A percentile compares a stretch with the other conserved stretches of the same genome.
phyloP scores from a whole-genome alignment of 2,329 filamentous ascomycete species.

The Alternaria arbusti region DNA sequence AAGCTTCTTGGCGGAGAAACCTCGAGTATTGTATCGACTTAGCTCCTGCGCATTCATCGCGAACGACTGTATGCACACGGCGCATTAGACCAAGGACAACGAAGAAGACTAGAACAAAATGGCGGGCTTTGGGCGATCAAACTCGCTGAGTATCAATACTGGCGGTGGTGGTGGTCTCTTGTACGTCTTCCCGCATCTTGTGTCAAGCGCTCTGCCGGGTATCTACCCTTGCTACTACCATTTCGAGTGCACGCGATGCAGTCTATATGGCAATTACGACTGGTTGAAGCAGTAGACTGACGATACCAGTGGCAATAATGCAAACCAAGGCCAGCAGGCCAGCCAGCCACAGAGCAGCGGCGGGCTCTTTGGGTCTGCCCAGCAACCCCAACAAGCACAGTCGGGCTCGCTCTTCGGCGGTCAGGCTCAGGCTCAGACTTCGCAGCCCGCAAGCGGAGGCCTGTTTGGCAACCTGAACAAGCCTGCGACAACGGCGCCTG shows the following conservation, averaged over 20 bases:
- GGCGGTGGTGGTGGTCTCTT: conserved; percentile 52
- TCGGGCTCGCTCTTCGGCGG: conserved; percentile 34
- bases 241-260: not conserved
- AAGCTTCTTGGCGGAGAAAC: no score
- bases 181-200: conserved; percentile 43
- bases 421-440: conserved; percentile 13
- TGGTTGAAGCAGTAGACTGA: conserved; percentile 23
- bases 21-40: no score
- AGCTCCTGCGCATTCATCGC: not conserved
- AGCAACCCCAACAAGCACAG: conserved; percentile 33
- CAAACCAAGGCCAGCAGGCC: conserved; percentile 34
- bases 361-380: conserved; percentile 35
- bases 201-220: not conserved
- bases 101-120: conserved; percentile 23
- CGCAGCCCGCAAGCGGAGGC: conserved; percentile 36
- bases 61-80: not conserved
- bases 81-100: not conserved
- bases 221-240: not conserved
- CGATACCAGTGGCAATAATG: conserved; percentile 38
- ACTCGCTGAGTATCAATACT: conserved; percentile 63
- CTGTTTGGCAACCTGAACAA: conserved; percentile 49
- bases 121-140: conserved; percentile 56
- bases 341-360: conserved; percentile 37
- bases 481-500: conserved; percentile 32
- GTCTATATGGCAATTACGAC: not conserved